Evolutionary conservation across 257 asterid species (phyloP).

Genomic region (Misopates orontium): DNA sequence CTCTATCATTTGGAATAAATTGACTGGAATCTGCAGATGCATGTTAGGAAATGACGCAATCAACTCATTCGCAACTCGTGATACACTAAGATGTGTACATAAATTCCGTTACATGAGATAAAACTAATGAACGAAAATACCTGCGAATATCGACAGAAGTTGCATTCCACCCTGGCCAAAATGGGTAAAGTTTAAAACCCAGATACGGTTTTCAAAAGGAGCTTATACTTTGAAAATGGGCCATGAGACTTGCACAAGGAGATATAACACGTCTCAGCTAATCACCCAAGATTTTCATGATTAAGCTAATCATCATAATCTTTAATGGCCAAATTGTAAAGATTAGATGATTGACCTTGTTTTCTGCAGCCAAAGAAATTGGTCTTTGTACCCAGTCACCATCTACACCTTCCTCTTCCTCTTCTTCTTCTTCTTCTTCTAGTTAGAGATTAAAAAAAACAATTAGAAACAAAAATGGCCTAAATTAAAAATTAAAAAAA

Average conservation of each 20-base stretch:
- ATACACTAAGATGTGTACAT: background rate
- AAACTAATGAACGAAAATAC: conserved; percentile 36
- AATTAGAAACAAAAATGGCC: background rate
- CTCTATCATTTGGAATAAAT: conserved; percentile 29
- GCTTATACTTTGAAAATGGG: no score
- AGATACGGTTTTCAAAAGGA: no score
- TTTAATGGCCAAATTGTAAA: no score
- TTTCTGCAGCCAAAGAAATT: conserved; percentile 36
- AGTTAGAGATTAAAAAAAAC: background rate
- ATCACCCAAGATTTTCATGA: background rate
- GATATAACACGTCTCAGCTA: background rate
- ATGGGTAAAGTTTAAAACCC: no score
- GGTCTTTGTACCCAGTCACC: conserved; percentile 33
- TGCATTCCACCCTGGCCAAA: no score
- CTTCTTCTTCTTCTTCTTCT: conserved; percentile 1
- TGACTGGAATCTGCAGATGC: conserved; percentile 48
- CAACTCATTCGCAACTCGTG: background rate
- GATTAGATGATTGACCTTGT: conserved; percentile 58
- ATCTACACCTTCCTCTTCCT: conserved; percentile 62
- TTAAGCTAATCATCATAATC: background rate
- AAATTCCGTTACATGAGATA: conserved; percentile 16
- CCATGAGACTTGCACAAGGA: no score
- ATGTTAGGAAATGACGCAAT: conserved; percentile 19
- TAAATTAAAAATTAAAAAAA: background rate
- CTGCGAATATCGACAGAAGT: conserved; percentile 59